Conservation (phyloP, 2,329 filamentous ascomycete genomes). For the Diaporthe sp. region DNA sequence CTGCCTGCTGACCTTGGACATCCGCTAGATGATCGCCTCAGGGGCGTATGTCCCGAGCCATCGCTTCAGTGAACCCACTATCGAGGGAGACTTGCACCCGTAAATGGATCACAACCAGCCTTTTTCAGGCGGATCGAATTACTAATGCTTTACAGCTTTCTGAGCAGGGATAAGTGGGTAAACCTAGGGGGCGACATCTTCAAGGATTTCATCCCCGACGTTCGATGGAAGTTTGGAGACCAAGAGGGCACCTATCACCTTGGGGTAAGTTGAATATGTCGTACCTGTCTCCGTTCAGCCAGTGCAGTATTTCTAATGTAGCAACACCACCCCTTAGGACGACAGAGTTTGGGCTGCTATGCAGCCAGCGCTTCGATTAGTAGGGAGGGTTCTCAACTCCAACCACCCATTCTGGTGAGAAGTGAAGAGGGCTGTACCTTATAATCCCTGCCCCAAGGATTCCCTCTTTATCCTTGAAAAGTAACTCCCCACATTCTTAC, state of each 20-base stretch:
- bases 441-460: neutral
- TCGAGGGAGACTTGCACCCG: neutral
- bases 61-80: neutral
- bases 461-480: no score
- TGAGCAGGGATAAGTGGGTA: neutral
- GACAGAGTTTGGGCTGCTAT: neutral
- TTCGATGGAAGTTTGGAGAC: neutral
- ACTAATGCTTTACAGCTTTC: neutral
- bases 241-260: neutral
- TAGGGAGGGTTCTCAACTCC: neutral
- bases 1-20: neutral
- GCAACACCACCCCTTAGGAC: neutral
- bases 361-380: neutral
- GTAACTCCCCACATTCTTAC: neutral
- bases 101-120: neutral
- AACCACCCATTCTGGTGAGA: constrained; percentile 13
- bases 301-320: neutral
- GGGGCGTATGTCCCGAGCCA: neutral
- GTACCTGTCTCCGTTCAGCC: neutral
- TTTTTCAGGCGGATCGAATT: neutral
- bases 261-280: neutral
- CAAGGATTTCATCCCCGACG: neutral
- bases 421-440: no score
- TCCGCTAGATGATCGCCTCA: neutral
- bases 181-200: neutral